Evolutionary conservation across 139 green algal genomes (phyloP).

Genomic region (Chlamydomonas sphaeroides): DNA sequence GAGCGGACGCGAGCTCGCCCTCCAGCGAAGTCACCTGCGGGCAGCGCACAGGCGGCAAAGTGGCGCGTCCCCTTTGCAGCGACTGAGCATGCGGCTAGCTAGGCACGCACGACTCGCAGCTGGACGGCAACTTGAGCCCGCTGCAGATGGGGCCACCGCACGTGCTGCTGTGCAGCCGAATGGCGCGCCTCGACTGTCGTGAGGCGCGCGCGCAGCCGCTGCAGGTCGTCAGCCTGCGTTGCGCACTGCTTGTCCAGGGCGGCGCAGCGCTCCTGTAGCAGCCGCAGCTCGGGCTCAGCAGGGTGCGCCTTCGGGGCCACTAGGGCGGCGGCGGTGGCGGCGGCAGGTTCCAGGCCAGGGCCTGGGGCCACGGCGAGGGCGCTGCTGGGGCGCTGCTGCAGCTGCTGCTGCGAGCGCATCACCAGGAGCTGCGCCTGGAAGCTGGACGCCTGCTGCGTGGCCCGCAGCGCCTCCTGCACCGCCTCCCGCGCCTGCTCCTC

Average conservation of each 20-base stretch:
- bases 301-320: neutral
- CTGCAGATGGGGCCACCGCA: too few relatives aligned
- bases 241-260: neutral
- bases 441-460: slow-evolving; percentile 1
- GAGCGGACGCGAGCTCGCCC: too few relatives aligned
- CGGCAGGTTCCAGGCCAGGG: too few relatives aligned
- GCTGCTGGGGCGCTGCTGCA: neutral
- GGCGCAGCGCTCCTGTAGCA: neutral
- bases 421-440: slow-evolving; percentile 3
- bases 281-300: neutral
- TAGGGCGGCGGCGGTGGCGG: neutral
- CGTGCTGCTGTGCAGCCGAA: neutral
- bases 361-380: too few relatives aligned
- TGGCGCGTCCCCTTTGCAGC: too few relatives aligned
- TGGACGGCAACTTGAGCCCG: too few relatives aligned
- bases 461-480: slow-evolving; percentile 14
- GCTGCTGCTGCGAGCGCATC: neutral
- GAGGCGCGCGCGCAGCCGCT: neutral
- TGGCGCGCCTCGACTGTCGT: neutral
- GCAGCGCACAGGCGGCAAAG: too few relatives aligned
- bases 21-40: too few relatives aligned
- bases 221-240: neutral
- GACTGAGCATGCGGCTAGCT: too few relatives aligned
- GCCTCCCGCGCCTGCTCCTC: slow-evolving; percentile 8
- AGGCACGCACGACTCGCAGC: too few relatives aligned